phyloP scores from a whole-genome alignment of 2,329 filamentous ascomycete genomes.

The Xylaria sp. region DNA sequence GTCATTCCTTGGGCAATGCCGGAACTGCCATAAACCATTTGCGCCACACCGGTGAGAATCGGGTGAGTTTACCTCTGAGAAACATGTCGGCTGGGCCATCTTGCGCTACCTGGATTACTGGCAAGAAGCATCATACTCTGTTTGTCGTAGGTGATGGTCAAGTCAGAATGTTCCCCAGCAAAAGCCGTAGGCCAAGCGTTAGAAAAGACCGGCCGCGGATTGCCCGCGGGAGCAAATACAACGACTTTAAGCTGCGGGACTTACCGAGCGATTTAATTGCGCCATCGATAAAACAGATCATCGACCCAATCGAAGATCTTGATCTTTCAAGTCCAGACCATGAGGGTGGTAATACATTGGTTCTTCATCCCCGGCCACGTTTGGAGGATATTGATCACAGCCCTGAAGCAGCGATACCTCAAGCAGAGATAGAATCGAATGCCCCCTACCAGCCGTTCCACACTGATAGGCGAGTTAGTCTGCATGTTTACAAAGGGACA shows the following conservation, averaged over 20 bases:
- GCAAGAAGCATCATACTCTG: slow-evolving; percentile 69
- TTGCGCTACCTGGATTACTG: slow-evolving; percentile 73
- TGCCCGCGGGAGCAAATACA: slow-evolving; percentile 66
- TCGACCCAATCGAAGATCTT: slow-evolving; percentile 67
- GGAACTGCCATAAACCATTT: slow-evolving; percentile 75
- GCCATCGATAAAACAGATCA: slow-evolving; percentile 64
- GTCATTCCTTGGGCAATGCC: slow-evolving; percentile 78
- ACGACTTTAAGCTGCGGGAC: slow-evolving; percentile 73
- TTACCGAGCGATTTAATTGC: slow-evolving; percentile 70
- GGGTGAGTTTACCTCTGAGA: slow-evolving; percentile 72
- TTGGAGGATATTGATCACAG: slow-evolving; percentile 54
- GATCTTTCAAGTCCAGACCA: slow-evolving; percentile 64
- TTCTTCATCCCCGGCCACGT: slow-evolving; percentile 58
- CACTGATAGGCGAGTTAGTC: slow-evolving; percentile 83
- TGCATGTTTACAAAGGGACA: slow-evolving; percentile 70
- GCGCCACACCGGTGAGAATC: slow-evolving; percentile 79
- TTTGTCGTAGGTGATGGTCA: slow-evolving; percentile 73
- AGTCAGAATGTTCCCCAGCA: slow-evolving; percentile 72
- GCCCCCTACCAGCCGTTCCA: slow-evolving; percentile 97
- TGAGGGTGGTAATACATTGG: slow-evolving; percentile 65
- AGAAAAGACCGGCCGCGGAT: slow-evolving; percentile 63
- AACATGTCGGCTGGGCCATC: slow-evolving; percentile 60
- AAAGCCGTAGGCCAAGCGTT: slow-evolving; percentile 64
- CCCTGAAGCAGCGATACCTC: slow-evolving; percentile 72
- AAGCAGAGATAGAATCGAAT: slow-evolving; percentile 93